Conservation (phyloP, 2,329 filamentous ascomycete species). For the Zalaria sp. region DNA sequence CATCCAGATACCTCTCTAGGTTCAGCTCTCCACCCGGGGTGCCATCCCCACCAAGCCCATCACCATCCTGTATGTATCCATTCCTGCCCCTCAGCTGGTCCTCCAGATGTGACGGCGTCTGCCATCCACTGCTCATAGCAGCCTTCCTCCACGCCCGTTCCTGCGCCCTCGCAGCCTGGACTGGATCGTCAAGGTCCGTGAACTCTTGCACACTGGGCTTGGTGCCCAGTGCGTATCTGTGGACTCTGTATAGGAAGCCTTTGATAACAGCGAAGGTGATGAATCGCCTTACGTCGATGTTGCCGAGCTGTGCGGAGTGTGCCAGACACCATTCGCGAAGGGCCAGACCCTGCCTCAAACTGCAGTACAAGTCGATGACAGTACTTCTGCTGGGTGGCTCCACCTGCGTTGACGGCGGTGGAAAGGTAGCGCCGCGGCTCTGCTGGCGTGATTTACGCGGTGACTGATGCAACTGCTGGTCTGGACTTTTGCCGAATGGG, state of each 20-base stretch:
- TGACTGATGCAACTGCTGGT: neutral
- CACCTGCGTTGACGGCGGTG: constrained; percentile 1
- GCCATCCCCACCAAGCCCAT: constrained; percentile 4
- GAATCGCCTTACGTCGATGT: constrained; percentile 77
- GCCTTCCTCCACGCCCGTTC: constrained; percentile 19
- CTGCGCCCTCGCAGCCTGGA: constrained; percentile 6
- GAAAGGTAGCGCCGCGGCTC: neutral
- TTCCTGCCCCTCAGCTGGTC: neutral
- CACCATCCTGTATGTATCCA: neutral
- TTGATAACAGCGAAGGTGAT: constrained; percentile 96
- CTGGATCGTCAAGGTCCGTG: constrained; percentile 5
- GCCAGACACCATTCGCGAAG: constrained; percentile 75
- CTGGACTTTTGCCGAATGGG: constrained; percentile 5
- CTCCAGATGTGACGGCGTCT: constrained; percentile 7
- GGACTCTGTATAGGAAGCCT: constrained; percentile 80
- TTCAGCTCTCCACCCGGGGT: constrained; percentile 7
- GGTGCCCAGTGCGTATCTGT: constrained; percentile 55
- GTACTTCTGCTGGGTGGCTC: constrained; percentile 12
- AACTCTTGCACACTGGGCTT: constrained; percentile 6
- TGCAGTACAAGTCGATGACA: constrained; percentile 72
- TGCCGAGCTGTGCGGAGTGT: constrained; percentile 56
- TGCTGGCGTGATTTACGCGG: neutral
- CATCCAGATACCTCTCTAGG: constrained; percentile 57
- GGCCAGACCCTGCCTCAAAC: constrained; percentile 69
- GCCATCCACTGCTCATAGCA: constrained; percentile 16